phyloP scores from a whole-genome alignment of 768 basidiomycete genomes.

The Cyclocybe aegerita region DNA sequence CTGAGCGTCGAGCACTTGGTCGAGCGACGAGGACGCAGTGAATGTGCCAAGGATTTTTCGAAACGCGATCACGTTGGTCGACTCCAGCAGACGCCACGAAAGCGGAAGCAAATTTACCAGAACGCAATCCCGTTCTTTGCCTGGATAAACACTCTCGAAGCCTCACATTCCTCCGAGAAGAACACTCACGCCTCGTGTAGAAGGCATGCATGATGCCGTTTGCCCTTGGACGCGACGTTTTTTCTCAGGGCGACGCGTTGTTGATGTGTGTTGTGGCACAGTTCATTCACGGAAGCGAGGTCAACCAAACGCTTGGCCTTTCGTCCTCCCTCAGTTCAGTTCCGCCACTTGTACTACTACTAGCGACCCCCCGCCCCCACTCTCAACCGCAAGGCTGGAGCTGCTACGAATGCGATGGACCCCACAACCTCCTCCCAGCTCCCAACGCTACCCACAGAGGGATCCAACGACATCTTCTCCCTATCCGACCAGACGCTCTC shows the following conservation, averaged over 20 bases:
- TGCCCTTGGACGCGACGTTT: conserved; percentile 21
- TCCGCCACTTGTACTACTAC: conserved; percentile 63
- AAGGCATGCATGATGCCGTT: conserved; percentile 18
- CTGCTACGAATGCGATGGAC: conserved; percentile 18
- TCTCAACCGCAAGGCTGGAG: conserved; percentile 23
- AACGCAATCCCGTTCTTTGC: background rate
- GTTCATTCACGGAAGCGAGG: conserved; percentile 38
- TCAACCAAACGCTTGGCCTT: conserved; percentile 8
- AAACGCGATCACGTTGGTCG: too few species aligned
- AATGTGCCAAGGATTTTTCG: too few species aligned
- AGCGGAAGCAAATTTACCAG: background rate
- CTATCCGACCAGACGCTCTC: conserved; percentile 72
- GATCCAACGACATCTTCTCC: conserved; percentile 63
- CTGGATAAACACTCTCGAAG: background rate
- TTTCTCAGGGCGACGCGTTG: conserved; percentile 37
- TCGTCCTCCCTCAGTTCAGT: conserved; percentile 20
- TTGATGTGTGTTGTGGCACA: conserved; percentile 37
- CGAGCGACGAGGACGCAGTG: too few species aligned
- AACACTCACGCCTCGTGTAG: conserved; percentile 13
- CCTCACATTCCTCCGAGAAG: background rate
- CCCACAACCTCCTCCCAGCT: conserved; percentile 25
- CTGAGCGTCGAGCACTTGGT: too few species aligned
- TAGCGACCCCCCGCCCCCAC: conserved; percentile 44
- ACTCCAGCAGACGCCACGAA: too few species aligned
- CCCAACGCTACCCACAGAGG: conserved; percentile 27